A percentile compares a stretch with the other conserved stretches of the same genome.
phyloP scores from a whole-genome alignment of 495 filamentous ascomycete species.

The Penicillium coprophilum region DNA sequence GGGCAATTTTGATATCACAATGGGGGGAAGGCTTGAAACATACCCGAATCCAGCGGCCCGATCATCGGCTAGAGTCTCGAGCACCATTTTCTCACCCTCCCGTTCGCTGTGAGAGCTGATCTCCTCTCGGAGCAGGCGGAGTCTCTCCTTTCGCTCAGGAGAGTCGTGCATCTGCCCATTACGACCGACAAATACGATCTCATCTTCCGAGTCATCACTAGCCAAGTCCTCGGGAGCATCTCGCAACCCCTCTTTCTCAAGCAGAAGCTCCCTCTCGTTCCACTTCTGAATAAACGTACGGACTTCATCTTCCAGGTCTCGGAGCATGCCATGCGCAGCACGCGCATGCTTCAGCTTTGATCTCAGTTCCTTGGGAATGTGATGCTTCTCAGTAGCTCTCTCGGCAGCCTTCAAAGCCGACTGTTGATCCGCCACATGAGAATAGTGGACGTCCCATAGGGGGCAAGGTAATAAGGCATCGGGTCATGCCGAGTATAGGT shows the following conservation, averaged over 20 bases:
- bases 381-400: slow-evolving; percentile 41
- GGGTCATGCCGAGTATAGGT: slow-evolving; percentile 68
- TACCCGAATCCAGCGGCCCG: slow-evolving; percentile 79
- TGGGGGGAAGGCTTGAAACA: slow-evolving; percentile 32
- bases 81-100: slow-evolving; percentile 70
- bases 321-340: slow-evolving; percentile 65
- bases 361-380: slow-evolving; percentile 52
- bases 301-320: slow-evolving; percentile 64
- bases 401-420: slow-evolving; percentile 42
- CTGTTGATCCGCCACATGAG: slow-evolving; percentile 36
- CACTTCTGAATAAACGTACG: slow-evolving; percentile 60
- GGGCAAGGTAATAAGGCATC: slow-evolving; percentile 90
- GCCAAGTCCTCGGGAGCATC: slow-evolving; percentile 53
- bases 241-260: slow-evolving; percentile 46
- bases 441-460: slow-evolving; percentile 75
- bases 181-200: slow-evolving; percentile 89
- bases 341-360: slow-evolving; percentile 67
- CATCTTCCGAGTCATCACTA: slow-evolving; percentile 69
- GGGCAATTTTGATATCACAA: background rate
- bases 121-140: slow-evolving; percentile 37
- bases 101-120: slow-evolving; percentile 47
- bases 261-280: slow-evolving; percentile 47
- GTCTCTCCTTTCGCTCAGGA: slow-evolving; percentile 35
- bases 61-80: slow-evolving; percentile 73
- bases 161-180: slow-evolving; percentile 72